Percentiles rank a stretch among this genome's conserved stretches.
Evolutionary conservation across 495 filamentous ascomycete genomes (phyloP).

Genomic region (Schizothecium vesticola): DNA sequence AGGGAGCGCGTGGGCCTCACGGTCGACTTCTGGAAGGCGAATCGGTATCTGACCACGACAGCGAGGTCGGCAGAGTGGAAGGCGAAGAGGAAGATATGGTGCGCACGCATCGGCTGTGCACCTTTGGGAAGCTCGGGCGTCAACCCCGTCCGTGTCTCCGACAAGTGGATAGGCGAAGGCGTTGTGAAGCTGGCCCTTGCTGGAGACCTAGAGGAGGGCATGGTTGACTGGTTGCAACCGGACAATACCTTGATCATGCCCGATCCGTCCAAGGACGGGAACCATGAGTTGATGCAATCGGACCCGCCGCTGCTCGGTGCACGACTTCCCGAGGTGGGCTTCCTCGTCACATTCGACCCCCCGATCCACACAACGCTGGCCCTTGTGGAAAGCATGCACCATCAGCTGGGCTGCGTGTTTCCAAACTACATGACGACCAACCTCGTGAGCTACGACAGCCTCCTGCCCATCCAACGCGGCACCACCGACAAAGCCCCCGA

Average conservation of each 20-base stretch:
- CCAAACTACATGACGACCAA: slow-evolving; percentile 39
- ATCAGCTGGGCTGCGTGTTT: slow-evolving; percentile 56
- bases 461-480: slow-evolving; percentile 49
- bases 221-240: slow-evolving; percentile 66
- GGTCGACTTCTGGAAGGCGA: slow-evolving; percentile 81
- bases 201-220: slow-evolving; percentile 36
- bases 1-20: slow-evolving; percentile 66
- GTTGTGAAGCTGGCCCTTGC: slow-evolving; percentile 47
- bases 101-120: slow-evolving; percentile 59
- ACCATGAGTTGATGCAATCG: slow-evolving; percentile 18
- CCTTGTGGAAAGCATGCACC: slow-evolving; percentile 58
- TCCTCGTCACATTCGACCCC: slow-evolving; percentile 79
- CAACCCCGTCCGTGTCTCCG: slow-evolving; percentile 55
- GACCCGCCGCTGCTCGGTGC: slow-evolving; percentile 23
- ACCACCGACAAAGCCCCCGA: slow-evolving; percentile 33
- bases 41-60: slow-evolving; percentile 43
- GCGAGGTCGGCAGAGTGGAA: slow-evolving; percentile 20
- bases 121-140: slow-evolving; percentile 46
- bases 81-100: slow-evolving; percentile 46
- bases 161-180: slow-evolving; percentile 58
- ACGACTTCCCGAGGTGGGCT: slow-evolving; percentile 68
- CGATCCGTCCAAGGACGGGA: slow-evolving; percentile 32
- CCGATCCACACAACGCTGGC: slow-evolving; percentile 68
- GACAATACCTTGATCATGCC: slow-evolving; percentile 36
- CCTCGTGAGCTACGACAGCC: slow-evolving; percentile 58